A percentile compares a stretch with the other conserved stretches of the same genome.
phyloP scores from a whole-genome alignment of 2,329 filamentous ascomycete genomes.

The Teratosphaeria destructans region DNA sequence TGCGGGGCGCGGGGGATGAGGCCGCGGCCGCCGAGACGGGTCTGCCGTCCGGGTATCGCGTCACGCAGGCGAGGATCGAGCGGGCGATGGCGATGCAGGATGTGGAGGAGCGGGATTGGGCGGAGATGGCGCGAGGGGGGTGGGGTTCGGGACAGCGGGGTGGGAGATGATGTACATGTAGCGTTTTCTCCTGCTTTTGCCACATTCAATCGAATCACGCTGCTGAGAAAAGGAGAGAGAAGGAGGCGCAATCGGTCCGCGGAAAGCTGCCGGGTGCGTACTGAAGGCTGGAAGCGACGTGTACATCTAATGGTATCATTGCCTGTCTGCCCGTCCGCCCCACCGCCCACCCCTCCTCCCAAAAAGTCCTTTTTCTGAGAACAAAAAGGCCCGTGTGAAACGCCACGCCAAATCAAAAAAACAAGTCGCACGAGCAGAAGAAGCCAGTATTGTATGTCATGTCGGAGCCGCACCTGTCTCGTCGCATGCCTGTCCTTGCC shows the following conservation, averaged over 20 bases:
- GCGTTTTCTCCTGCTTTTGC: no score
- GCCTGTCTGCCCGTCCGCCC: not conserved
- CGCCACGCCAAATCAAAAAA: not conserved
- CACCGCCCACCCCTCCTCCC: not conserved
- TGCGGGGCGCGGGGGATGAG: not conserved
- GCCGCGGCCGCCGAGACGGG: conserved; percentile 10
- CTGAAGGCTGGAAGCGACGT: not conserved
- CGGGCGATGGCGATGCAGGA: conserved; percentile 12
- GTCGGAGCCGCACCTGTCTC: not conserved
- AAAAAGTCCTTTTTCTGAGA: not conserved
- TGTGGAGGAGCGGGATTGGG: conserved; percentile 20
- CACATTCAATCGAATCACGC: no score
- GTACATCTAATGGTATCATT: not conserved
- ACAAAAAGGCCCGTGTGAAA: not conserved
- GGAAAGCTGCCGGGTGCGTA: not conserved
- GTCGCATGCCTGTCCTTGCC: not conserved
- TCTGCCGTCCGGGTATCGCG: conserved; percentile 20
- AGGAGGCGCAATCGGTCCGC: not conserved
- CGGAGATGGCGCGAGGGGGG: conserved; percentile 13
- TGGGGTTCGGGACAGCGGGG: not conserved
- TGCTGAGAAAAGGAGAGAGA: not conserved
- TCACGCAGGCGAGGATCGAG: conserved; percentile 17
- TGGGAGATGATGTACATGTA: not conserved
- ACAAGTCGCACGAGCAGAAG: not conserved
- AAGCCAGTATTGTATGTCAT: not conserved